Evolutionary conservation across 2,329 filamentous ascomycete species (phyloP), one percentile per base, ranked within the genome.

Genomic region (Xylariaceae sp.): DNA sequence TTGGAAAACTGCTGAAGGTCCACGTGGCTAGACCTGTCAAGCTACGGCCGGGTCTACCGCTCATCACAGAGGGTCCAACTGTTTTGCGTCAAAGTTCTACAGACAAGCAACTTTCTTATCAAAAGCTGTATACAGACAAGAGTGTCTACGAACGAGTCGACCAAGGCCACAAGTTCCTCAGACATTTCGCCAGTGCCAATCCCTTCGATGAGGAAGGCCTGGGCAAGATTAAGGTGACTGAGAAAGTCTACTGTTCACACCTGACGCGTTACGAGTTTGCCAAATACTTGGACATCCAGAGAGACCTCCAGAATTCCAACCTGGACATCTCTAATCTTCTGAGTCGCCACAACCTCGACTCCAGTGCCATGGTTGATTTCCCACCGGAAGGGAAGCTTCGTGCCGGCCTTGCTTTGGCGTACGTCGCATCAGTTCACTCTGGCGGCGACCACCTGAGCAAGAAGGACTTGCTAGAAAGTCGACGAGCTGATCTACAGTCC

Each of bases 1-100:
- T 74, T 11, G 75, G 70, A 0, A 62, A 66, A 1, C 63, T 75
- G 1, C 59, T 79, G 35, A 71, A 72, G 11, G 60, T 77, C 0
- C 76, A 79, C 55, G 58, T 79, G 6, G 76, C 74, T 0, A 69
- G 75, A 3, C 68, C 73, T 0, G 64, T 70, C 5, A 68, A 73
- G 15, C 50, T 59, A 5, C 67, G 71, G 2, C 55, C 60, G 0
- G 71, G 71, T 1, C 68, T 78, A n/a, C 76, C 76, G 3, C 58
- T 66, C 1, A 67, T 77, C 15, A 74, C 74, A 0, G 52, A 69
- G 2, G 74, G 76, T 0, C 74, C 74, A 1, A 56, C 61, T 2
- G 55, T 70, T 1, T 56, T 61, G 0, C 66, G 68, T 1, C 66
- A 70, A 58, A 73, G 72, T 2, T 63, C 67, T 9, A 70, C 70